Percentiles rank a stretch among this genome's conserved stretches.
Conservation (phyloP, 371 early-diverging fungal genomes). For the Smittium culicis region DNA sequence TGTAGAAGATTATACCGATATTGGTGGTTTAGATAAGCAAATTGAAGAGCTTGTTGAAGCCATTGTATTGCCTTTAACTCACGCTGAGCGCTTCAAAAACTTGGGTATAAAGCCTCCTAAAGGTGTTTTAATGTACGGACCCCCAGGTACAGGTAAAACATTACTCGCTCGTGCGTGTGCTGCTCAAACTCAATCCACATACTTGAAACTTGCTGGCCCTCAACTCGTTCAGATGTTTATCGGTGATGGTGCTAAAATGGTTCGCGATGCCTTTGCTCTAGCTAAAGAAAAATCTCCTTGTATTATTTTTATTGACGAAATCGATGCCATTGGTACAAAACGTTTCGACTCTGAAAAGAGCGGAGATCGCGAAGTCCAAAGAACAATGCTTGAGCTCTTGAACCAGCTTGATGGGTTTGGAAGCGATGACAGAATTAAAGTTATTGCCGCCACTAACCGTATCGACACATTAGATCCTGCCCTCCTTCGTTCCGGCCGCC, state of each 20-base stretch:
- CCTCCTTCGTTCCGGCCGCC: conserved; percentile 94
- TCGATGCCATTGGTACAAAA: conserved; percentile 99
- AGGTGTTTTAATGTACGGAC: conserved; percentile 98
- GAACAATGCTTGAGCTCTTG: conserved; percentile 99
- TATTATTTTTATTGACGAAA: conserved; percentile 99
- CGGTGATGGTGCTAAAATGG: conserved; percentile 98
- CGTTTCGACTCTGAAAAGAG: conserved; percentile 96
- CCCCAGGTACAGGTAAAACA: conserved; percentile 96
- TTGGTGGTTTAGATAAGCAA: conserved; percentile 98
- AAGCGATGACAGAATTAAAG: conserved; percentile 94
- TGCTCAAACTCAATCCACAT: conserved; percentile 92
- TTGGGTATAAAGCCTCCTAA: conserved; percentile 98
- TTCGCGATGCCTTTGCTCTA: conserved; percentile 96
- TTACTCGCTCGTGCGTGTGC: conserved; percentile 97
- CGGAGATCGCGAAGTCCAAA: conserved; percentile 99
- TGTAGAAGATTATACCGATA: conserved; percentile 96
- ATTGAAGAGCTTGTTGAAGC: conserved; percentile 98
- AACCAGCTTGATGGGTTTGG: conserved; percentile 99
- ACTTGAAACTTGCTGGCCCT: conserved; percentile 95
- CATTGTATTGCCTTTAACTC: conserved; percentile 94
- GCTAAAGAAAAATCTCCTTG: conserved; percentile 99
- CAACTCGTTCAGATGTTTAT: conserved; percentile 99
- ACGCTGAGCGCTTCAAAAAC: conserved; percentile 90
- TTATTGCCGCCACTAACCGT: conserved; percentile 99
- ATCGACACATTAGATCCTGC: conserved; percentile 99